phyloP scores from a whole-genome alignment of 352 stramenopile genomes.

The Globisporangium canariense region DNA sequence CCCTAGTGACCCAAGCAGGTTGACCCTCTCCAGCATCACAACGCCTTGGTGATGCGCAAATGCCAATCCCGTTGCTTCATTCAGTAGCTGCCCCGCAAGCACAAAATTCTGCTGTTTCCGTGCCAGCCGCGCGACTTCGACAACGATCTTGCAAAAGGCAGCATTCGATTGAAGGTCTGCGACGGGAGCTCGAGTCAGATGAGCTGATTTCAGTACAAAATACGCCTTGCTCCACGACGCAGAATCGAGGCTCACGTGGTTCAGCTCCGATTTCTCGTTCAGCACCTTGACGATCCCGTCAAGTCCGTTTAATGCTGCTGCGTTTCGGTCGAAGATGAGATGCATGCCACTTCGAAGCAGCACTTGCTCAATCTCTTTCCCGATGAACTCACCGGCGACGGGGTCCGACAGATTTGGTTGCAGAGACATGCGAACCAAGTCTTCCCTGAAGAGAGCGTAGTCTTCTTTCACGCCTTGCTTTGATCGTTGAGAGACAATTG shows the following conservation, averaged over 20 bases:
- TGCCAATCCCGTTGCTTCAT: constrained; percentile 14
- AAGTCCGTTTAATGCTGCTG: background rate
- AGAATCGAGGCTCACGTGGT: constrained; percentile 34
- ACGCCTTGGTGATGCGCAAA: background rate
- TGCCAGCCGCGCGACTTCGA: constrained; percentile 39
- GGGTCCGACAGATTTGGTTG: constrained; percentile 29
- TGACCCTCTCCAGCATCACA: constrained; percentile 34
- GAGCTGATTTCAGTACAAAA: background rate
- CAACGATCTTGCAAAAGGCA: constrained; percentile 16
- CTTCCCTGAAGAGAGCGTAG: constrained; percentile 14
- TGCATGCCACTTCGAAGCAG: constrained; percentile 22
- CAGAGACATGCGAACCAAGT: constrained; percentile 28
- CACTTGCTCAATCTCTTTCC: constrained; percentile 31
- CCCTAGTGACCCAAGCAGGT: constrained; percentile 33
- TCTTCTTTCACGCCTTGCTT: constrained; percentile 4
- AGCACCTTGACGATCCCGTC: background rate
- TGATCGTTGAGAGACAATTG: background rate
- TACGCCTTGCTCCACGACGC: constrained; percentile 31
- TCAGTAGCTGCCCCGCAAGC: constrained; percentile 33
- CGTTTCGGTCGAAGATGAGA: background rate
- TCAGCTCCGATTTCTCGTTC: constrained; percentile 12
- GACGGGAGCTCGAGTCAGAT: background rate
- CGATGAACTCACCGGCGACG: constrained; percentile 33
- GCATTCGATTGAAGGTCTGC: background rate
- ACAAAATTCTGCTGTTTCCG: constrained; percentile 54